Evolutionary conservation across 2,329 filamentous ascomycete genomes (phyloP), one percentile per base, ranked within the genome.

Genomic region (Pseudogymnoascus sp.): DNA sequence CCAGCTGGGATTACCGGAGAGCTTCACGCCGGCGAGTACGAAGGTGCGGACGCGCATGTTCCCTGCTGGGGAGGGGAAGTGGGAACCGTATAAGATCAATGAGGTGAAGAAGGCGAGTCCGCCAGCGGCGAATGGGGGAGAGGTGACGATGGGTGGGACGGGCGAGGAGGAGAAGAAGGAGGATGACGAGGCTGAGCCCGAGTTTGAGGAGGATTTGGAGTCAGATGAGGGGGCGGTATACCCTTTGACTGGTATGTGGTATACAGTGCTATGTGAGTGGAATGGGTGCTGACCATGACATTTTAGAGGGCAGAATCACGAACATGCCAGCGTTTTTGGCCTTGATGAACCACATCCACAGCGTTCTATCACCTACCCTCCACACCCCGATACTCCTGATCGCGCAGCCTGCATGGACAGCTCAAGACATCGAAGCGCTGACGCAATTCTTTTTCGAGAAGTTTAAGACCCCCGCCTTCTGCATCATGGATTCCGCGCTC

Each of bases 371-470:
- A 65, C 92, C 91, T 25, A 91, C 91, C 2, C 95, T 96, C 74
- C 95, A 97, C 77, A 97, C 93, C 0, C 93, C 95, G 1, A 91
- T 99, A 67, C 83, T 97, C 74, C 85, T 99, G 66, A 89, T 97
- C 76, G 85, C 89, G 6, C 90, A 96, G 69, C 93, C 95, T 3
- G 88, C 88, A 69, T 99, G 95, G 93, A 92, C 91, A 3, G 86
- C 89, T 7, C 88, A 89, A 66, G 92, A 97, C 75, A 88, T 88
- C 73, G 93, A 97, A 76, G 84, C 84, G 40, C 88, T 99, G 68
- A 90, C 93, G 12, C 91, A 95, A 66, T 99, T 96, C 79, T 86
- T 97, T 67, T 99, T 99, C 72, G 95, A 99, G 77, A 96, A 95
- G 77, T 96, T 96, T 73, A 95, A 93, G 78, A 95, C 91, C 0